Base-by-base conservation (phyloP, 225 moss, liverwort and hornwort genomes). In the Polytrichum commune region DNA sequence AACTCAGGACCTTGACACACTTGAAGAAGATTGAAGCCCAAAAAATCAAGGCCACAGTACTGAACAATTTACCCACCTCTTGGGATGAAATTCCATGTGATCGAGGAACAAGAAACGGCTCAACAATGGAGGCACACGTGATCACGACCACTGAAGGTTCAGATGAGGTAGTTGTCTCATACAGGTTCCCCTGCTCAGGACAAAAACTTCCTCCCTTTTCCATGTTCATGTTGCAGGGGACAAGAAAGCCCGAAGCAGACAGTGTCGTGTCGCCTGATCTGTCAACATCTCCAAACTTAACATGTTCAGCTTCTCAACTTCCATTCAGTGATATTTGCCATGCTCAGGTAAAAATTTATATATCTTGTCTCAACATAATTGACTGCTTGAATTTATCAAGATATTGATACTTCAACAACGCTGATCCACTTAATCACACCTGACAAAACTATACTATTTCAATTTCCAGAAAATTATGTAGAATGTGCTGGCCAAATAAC, bases 241-340 rank as follows among this genome's bases (percentile, higher is more conserved):
- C 84, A 53, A 98, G 78, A 74, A 98, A 91, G 63, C 97, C 97
- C 29, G 97, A 94, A 55, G 97, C 97, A 78, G 97, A 98, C 65
- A 98, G 85, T 62, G 97, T 98, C 35, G 94, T 98, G 76, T 98
- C 91, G 63, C 97, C 97, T 38, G 97, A 92, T 93, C 95, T 95
- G 85, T 62, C 64, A 76, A 77, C 54, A 70, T 13, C 64, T 63
- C 78, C 18, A n/a, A 13, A 61, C 70, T 62, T 35, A 68, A 71
- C 26, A 66, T 55, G 26, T 58, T 64, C 7, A 28, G 46, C 24
- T 58, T 58, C 58, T 46, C 46, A 46, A 46, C 46, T 46, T 35
- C 46, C 46, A 46, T 46, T 46, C 13, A 16, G 46, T 46, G 46
- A 46, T 38, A 38, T 38, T 38, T 38, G 38, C 10, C 38, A 38